Base-by-base conservation (phyloP, 2,329 filamentous ascomycete species). In the Nemania sp. region DNA sequence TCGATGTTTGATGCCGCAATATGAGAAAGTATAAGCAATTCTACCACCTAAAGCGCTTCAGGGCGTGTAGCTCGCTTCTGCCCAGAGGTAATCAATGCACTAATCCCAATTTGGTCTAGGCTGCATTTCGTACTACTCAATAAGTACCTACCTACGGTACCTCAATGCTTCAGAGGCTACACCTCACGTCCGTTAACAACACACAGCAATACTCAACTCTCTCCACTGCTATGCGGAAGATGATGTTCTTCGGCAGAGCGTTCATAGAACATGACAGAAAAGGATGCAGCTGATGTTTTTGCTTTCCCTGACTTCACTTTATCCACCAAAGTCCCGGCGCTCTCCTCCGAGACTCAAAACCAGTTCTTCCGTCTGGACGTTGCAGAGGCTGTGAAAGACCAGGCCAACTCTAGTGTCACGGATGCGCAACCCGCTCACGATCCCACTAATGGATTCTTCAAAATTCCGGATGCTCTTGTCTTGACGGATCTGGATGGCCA, bases 271-370 rank as follows among this genome's bases (percentile, higher is more conserved):
- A 77, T 75, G 72, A 67, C 70, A 56, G 68, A 77, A 48, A 70
- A 76, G 55, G 73, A 77, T 34, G 66, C 71, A 49, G 75, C 80
- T 42, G 72, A 86, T 65, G 77, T 86, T 26, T 90, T 90, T 65
- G 78, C 80, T 33, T 82, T 85, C 40, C 82, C 83, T 33, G 77
- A 86, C 64, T 79, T 88, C 56, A 83, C 80, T 78, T 75, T 74
- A 50, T 72, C 77, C 22, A 83, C 85, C 2, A 75, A 72, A 61
- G 78, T 79, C 69, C 70, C 81, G 31, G 69, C 75, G 6, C 57
- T 70, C 19, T 61, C 64, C 8, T 52, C 59, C 42, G 56, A 63
- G 15, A 31, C 57, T 22, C 49, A 65, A 37, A 64, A 62, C 46
- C 64, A 68, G 30, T 78, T 82, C 64, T 83, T 84, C 65, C 65